phyloP scores from a whole-genome alignment of 306 rosid genomes.

The Inga leiocalycina region DNA sequence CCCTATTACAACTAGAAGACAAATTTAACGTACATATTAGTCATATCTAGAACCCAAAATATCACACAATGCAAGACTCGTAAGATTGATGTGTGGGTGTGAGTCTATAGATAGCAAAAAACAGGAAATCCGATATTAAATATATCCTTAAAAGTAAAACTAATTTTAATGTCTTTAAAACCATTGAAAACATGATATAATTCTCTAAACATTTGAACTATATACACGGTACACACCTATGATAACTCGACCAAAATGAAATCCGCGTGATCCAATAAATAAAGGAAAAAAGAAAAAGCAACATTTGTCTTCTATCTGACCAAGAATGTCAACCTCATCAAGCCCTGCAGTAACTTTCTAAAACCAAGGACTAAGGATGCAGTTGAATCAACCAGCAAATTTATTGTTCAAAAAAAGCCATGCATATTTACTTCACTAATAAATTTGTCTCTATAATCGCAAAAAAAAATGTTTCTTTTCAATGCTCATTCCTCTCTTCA shows the following conservation, averaged over 20 bases:
- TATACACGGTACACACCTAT: not conserved
- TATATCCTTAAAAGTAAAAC: not conserved
- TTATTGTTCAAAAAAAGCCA: too few species aligned
- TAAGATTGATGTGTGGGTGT: not conserved
- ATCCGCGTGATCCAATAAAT: not conserved
- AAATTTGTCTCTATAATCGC: not conserved
- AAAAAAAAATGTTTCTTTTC: not conserved
- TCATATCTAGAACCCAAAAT: not conserved
- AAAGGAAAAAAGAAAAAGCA: not conserved
- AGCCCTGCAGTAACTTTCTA: not conserved
- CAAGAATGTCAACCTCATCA: not conserved
- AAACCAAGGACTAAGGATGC: not conserved
- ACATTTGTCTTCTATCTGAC: not conserved
- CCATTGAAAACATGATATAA: not conserved
- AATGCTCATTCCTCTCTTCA: not conserved
- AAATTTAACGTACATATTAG: not conserved
- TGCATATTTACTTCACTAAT: not conserved
- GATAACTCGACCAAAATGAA: not conserved
- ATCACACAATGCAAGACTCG: not conserved
- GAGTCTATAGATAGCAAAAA: not conserved
- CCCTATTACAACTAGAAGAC: slow-evolving; percentile 12
- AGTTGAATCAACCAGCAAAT: not conserved
- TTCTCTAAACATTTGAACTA: not conserved
- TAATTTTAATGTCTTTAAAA: not conserved
- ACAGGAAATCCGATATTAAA: not conserved